Evolutionary conservation across 306 rosid species (phyloP), one percentile per base, ranked within the genome.

Genomic region (Quercus berberidifolia): DNA sequence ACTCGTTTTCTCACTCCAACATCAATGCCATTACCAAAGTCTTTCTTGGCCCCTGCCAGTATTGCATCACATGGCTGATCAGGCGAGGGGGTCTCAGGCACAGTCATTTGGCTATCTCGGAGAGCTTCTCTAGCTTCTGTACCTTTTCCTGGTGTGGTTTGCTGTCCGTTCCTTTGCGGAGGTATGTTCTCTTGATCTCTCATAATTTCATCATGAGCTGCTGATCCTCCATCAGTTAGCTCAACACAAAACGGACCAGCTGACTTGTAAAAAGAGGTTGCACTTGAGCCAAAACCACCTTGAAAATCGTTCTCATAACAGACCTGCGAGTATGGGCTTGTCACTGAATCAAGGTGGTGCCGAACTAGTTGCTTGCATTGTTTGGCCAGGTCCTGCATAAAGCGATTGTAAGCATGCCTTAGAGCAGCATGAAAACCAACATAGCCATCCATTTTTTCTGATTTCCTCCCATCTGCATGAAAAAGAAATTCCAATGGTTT

Each of bases 361-460:
- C 94, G 82, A 73, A 93, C 94, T 73, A 95, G 89, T 76, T 89
- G 87, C 87, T 95, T 95, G 96, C 94, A 90, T 73, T 95, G 91
- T 87, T 85, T 93, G 62, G 96, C 88, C 25, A 92, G 94, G 79
- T 95, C 94, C 87, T 81, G 87, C 43, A 91, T 76, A 75, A 95
- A 95, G 56, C 88, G 93, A 86, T 43, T 86, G 84, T 91, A 91
- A 21, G 96, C 93, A 74, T 86, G 85, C 85, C 97, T 89, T 76
- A 93, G 84, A 83, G 99, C 92, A 79, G 98, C 97, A 76, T 95
- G 99, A 82, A 95, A 95, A 80, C 98, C 98, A 25, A 90, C 90
- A 82, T 87, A 95, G 33, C 94, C 97, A 78, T 95, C 97, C 99
- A 95, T 91, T 78, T 88, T 87, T 30, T 80, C 93, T 5, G 85